Base-by-base conservation (phyloP, 2,329 filamentous ascomycete genomes). In the Fusarium continuum region DNA sequence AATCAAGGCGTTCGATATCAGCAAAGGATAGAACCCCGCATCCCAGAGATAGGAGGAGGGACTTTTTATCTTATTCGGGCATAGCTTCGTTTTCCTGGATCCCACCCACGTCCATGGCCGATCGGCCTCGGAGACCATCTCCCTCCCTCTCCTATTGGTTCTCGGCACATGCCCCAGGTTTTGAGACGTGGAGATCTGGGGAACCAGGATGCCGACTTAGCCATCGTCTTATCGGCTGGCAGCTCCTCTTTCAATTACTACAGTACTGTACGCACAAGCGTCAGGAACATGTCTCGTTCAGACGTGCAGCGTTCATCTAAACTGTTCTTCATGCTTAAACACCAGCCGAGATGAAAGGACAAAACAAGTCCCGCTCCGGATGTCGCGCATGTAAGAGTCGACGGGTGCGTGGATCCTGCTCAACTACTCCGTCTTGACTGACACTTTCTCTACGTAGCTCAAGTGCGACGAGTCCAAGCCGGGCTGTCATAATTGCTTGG, bases 381-480 rank as follows among this genome's bases (percentile, higher is more conserved):
- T 64, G 50, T 32, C 47, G 46, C 39, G 45, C 26, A n/a, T 64
- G 61, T 6, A 65, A 64, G 34, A 46, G 41, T 5, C 56, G 45
- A 34, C 56, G 61, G 34, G 50, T 57, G 53, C 34, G 41, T n/a
- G 25, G 23, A 31, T 11, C 8, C 11, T 7, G 13, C 16, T 32
- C 38, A 13, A 11, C 26, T 28, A 45, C 38, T 9, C 28, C 29
- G 22, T 14, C 16, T 16, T 16, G 16, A 48, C 43, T 52, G 28
- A 52, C 14, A 7, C 4, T 22, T 3, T 22, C 11, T 26, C n/a
- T n/a, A n/a, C n/a, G 7, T 25, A 64, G 60, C 59, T 64, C 34
- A 64, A 64, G 26, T 64, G 60, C 29, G 60, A 64, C 25, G 60
- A 64, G 11, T 19, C 31, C 16, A 64, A 55, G 13, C 60, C 60